phyloP scores from a whole-genome alignment of 2,329 filamentous ascomycete genomes.

The Metarhizium brunneum region DNA sequence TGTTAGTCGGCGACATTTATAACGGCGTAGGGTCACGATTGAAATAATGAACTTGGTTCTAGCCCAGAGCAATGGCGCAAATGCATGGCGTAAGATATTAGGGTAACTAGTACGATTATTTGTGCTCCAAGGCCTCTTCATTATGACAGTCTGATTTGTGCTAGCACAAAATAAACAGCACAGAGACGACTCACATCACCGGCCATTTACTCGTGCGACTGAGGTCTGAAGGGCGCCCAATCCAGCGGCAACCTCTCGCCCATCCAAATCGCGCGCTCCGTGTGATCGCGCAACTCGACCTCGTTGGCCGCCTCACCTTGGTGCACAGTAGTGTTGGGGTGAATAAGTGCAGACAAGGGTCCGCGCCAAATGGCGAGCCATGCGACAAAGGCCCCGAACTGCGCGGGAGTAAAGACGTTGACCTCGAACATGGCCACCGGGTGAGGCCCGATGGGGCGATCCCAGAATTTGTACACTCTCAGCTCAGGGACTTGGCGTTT shows the following conservation, averaged over 20 bases:
- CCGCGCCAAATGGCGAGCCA: conserved; percentile 80
- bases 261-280: conserved; percentile 65
- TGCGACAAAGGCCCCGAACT: conserved; percentile 82
- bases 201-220: background rate
- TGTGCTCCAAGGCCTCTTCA: too few species aligned
- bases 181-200: background rate
- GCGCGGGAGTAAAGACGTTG: conserved; percentile 73
- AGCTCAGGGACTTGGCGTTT: conserved; percentile 63
- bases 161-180: background rate
- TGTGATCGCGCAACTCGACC: conserved; percentile 46
- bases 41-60: too few species aligned
- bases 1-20: too few species aligned
- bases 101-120: too few species aligned
- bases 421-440: conserved; percentile 87
- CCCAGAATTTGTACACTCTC: conserved; percentile 70
- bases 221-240: background rate
- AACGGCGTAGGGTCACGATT: too few species aligned
- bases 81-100: too few species aligned
- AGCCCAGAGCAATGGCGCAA: too few species aligned
- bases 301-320: conserved; percentile 21
- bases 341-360: conserved; percentile 67
- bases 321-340: conserved; percentile 64
- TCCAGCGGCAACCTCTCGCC: conserved; percentile 57
- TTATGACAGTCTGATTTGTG: too few species aligned
- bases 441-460: conserved; percentile 72